Percentiles rank a stretch among this genome's conserved stretches.
phyloP scores from a whole-genome alignment of 805 yeast species.

The Yarrowia sp. region DNA sequence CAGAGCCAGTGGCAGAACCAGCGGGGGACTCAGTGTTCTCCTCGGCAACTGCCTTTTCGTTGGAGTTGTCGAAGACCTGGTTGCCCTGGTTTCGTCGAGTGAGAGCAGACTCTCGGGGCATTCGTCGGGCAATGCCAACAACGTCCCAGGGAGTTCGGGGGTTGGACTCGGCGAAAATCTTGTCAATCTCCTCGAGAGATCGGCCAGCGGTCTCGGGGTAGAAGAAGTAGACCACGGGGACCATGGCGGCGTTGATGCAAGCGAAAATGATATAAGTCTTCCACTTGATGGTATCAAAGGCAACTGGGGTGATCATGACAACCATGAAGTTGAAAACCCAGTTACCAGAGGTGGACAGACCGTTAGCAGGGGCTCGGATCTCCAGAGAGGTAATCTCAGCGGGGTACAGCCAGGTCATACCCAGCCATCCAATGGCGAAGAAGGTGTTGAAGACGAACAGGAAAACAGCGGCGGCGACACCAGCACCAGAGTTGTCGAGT shows the following conservation, averaged over 20 bases:
- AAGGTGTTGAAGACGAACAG: slow-evolving; percentile 22
- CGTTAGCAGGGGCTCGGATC: slow-evolving; percentile 22
- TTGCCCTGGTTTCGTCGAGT: not conserved
- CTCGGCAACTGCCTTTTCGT: slow-evolving; percentile 15
- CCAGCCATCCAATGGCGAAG: slow-evolving; percentile 24
- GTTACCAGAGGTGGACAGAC: slow-evolving; percentile 23
- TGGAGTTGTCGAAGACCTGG: slow-evolving; percentile 28
- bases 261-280: slow-evolving; percentile 17
- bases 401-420: slow-evolving; percentile 23
- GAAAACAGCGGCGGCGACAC: slow-evolving; percentile 17
- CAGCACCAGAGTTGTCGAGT: slow-evolving; percentile 7
- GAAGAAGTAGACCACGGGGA: slow-evolving; percentile 25
- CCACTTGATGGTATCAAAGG: slow-evolving; percentile 22
- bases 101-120: slow-evolving; percentile 40
- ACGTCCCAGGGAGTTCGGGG: slow-evolving; percentile 45
- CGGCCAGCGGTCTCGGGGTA: slow-evolving; percentile 25
- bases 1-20: slow-evolving; percentile 26
- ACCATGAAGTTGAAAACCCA: slow-evolving; percentile 22
- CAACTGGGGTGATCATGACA: slow-evolving; percentile 21
- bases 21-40: slow-evolving; percentile 12
- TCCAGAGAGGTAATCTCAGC: slow-evolving; percentile 23
- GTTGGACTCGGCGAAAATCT: slow-evolving; percentile 31
- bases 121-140: slow-evolving; percentile 38
- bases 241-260: slow-evolving; percentile 25
- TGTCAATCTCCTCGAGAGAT: slow-evolving; percentile 25